phyloP scores from a whole-genome alignment of 202 grass and related monocot species.

The Miscanthus sacchariflorus region DNA sequence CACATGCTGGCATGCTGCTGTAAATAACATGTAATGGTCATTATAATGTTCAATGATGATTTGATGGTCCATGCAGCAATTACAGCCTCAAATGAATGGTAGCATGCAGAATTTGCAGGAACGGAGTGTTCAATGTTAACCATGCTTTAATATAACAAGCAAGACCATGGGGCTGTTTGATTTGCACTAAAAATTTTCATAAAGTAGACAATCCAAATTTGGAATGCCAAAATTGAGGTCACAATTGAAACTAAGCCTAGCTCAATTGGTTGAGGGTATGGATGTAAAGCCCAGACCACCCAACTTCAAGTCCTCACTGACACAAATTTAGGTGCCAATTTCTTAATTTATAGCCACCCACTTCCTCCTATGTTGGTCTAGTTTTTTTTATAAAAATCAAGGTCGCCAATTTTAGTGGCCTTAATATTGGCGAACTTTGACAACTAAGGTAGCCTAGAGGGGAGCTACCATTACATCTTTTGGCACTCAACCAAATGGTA shows the following conservation, averaged over 20 bases:
- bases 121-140: not conserved
- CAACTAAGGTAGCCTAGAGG: not conserved
- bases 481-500: slow-evolving; percentile 1
- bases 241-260: not conserved
- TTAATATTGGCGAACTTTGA: not conserved
- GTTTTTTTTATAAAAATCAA: not conserved
- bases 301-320: not conserved
- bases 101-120: not conserved
- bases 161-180: not conserved
- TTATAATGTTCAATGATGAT: slow-evolving; percentile 1
- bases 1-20: not conserved
- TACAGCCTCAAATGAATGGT: not conserved
- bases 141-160: not conserved
- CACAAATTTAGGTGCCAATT: not conserved
- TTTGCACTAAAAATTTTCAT: not conserved
- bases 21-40: not conserved
- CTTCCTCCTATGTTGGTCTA: not conserved
- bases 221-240: not conserved
- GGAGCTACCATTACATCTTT: not conserved
- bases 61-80: not conserved
- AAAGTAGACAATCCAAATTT: not conserved
- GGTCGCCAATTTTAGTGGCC: not conserved
- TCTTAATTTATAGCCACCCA: not conserved
- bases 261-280: not conserved
- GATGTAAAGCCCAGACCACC: not conserved